Percentiles rank a stretch among this genome's conserved stretches.
Evolutionary conservation across 805 yeast genomes (phyloP).

Genomic region (Candida silvicultrix): DNA sequence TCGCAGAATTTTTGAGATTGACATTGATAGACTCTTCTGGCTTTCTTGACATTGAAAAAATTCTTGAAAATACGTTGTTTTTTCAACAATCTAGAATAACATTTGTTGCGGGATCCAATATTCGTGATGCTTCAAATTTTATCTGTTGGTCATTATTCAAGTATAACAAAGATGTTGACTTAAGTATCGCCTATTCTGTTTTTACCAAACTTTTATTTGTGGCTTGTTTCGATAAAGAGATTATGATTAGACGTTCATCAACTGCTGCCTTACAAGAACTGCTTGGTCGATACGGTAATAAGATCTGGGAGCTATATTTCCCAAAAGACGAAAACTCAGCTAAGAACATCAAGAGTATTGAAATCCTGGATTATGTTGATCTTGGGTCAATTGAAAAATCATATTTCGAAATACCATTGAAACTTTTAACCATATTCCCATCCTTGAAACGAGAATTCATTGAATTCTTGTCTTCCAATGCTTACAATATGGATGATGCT

Average conservation of each 20-base stretch:
- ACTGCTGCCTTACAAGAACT: slow-evolving; percentile 85
- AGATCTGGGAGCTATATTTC: slow-evolving; percentile 24
- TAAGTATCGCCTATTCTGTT: slow-evolving; percentile 11
- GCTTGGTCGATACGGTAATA: slow-evolving; percentile 64
- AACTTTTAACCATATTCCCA: slow-evolving; percentile 20
- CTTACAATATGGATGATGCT: slow-evolving; percentile 33
- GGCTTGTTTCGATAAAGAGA: slow-evolving; percentile 65
- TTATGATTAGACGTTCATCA: slow-evolving; percentile 72
- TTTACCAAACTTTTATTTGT: slow-evolving; percentile 37
- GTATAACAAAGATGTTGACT: slow-evolving; percentile 22
- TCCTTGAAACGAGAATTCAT: slow-evolving; percentile 22
- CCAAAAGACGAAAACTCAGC: slow-evolving; percentile 22
- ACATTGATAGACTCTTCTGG: slow-evolving; percentile 7
- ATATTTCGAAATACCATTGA: slow-evolving; percentile 29
- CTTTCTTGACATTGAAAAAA: slow-evolving; percentile 8
- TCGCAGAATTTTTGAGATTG: slow-evolving; percentile 26
- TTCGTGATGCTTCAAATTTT: slow-evolving; percentile 83
- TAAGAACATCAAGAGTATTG: slow-evolving; percentile 46
- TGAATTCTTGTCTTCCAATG: slow-evolving; percentile 25
- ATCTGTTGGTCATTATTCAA: slow-evolving; percentile 74
- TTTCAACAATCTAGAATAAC: slow-evolving; percentile 53
- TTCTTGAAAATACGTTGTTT: slow-evolving; percentile 42
- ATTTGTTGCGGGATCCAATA: slow-evolving; percentile 52
- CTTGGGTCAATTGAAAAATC: slow-evolving; percentile 38
- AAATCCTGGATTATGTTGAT: slow-evolving; percentile 46